A percentile compares a stretch with the other conserved stretches of the same genome.
Conservation (phyloP, 805 yeast genomes). For the Pichia pseudocactophila region DNA sequence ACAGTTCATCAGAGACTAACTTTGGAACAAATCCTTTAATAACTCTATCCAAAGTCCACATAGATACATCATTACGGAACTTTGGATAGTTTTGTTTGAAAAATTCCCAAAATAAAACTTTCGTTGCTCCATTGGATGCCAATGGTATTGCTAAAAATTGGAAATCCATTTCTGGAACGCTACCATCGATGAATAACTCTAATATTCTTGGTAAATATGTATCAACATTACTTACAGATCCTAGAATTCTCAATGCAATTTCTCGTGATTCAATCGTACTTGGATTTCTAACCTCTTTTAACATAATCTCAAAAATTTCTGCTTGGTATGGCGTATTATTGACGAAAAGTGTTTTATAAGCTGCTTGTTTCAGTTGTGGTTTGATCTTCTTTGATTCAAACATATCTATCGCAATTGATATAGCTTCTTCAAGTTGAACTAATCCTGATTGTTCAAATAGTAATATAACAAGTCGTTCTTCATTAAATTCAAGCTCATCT, state of each 20-base stretch:
- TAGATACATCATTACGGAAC: slow-evolving; percentile 33
- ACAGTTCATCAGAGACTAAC: slow-evolving; percentile 29
- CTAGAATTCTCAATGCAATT: slow-evolving; percentile 47
- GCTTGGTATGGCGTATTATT: slow-evolving; percentile 27
- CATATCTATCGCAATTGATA: slow-evolving; percentile 14
- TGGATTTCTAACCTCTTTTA: slow-evolving; percentile 42
- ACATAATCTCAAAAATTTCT: slow-evolving; percentile 31
- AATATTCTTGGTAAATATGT: slow-evolving; percentile 31
- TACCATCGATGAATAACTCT: slow-evolving; percentile 32
- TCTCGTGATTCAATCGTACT: slow-evolving; percentile 51
- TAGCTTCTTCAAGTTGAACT: slow-evolving; percentile 31
- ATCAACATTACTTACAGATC: slow-evolving; percentile 32
- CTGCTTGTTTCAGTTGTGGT: slow-evolving; percentile 37
- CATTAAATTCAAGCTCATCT: slow-evolving; percentile 17
- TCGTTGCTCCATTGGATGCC: slow-evolving; percentile 36
- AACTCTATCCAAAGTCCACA: slow-evolving; percentile 29
- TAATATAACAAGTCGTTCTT: slow-evolving; percentile 28
- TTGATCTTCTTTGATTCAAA: slow-evolving; percentile 11
- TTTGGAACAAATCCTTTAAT: slow-evolving; percentile 28
- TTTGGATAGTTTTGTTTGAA: slow-evolving; percentile 39
- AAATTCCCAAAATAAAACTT: slow-evolving; percentile 39
- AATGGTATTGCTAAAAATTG: slow-evolving; percentile 42
- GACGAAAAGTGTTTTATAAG: slow-evolving; percentile 35
- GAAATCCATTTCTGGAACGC: slow-evolving; percentile 51
- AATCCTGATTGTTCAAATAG: slow-evolving; percentile 35